These are phyloP conservation scores for Dictyophora rubrovolvata DNA, from an alignment of 768 basidiomycete species.

Conservation along the genomic window DNA sequence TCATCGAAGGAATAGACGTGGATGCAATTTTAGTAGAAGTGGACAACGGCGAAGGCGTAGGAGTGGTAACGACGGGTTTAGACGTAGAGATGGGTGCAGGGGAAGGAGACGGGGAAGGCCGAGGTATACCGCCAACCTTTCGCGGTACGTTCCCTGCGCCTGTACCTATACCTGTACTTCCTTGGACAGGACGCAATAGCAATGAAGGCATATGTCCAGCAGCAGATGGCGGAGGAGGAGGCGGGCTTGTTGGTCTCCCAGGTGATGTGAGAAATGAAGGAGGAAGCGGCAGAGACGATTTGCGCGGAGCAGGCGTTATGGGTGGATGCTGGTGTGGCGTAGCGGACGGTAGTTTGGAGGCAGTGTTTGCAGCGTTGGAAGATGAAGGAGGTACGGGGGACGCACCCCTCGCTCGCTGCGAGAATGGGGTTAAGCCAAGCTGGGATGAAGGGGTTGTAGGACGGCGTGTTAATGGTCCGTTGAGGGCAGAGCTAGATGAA, in stretches of 20 bases:
- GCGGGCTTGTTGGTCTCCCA: neutral
- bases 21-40: neutral
- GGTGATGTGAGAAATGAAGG: neutral
- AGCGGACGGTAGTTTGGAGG: neutral
- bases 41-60: too few species aligned
- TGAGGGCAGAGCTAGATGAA: too few species aligned
- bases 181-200: neutral
- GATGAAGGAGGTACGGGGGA: neutral
- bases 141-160: neutral
- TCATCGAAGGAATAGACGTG: neutral
- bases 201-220: neutral
- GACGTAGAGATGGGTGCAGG: neutral
- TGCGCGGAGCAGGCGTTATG: neutral
- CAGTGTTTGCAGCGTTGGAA: neutral
- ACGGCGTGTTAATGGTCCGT: too few species aligned
- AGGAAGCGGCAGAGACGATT: neutral
- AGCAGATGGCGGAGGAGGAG: neutral
- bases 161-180: too few species aligned
- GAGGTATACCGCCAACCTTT: neutral
- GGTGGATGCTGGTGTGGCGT: neutral
- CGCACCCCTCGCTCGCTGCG: neutral
- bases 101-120: neutral
- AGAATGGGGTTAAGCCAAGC: neutral
- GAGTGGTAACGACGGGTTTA: too few species aligned
- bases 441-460: neutral